phyloP scores from a whole-genome alignment of 306 rosid genomes.

The Cucumis melo region DNA sequence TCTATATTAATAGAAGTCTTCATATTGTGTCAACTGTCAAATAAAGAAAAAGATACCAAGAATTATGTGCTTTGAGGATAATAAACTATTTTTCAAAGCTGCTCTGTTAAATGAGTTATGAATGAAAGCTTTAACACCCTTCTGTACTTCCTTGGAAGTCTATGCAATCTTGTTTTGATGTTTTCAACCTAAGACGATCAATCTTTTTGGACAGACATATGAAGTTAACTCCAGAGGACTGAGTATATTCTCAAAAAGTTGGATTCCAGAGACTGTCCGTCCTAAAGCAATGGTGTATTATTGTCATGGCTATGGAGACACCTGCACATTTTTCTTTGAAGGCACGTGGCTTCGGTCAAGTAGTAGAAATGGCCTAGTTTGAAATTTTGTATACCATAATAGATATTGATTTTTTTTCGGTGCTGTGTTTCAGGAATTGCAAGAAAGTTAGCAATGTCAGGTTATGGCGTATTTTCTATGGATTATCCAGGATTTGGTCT shows the following conservation, averaged over 20 bases:
- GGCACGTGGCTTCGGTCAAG: constrained; percentile 34
- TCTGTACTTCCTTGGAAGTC: not conserved
- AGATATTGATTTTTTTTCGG: not conserved
- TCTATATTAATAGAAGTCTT: not conserved
- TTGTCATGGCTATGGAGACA: constrained; percentile 94
- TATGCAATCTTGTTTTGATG: not conserved
- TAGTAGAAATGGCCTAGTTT: not conserved
- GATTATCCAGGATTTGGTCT: constrained; percentile 97
- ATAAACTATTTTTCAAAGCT: not conserved
- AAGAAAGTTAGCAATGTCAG: constrained; percentile 54
- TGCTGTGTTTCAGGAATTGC: constrained; percentile 52
- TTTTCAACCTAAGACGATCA: constrained; percentile 7
- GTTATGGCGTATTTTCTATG: constrained; percentile 85
- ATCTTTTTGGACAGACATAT: constrained; percentile 40
- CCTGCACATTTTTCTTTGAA: constrained; percentile 92
- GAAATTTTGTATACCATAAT: not conserved
- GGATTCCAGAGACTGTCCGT: constrained; percentile 52
- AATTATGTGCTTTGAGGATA: not conserved
- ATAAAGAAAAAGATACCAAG: not conserved
- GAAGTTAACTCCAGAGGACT: constrained; percentile 59
- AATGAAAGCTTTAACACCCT: too few species aligned
- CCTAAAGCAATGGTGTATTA: constrained; percentile 66
- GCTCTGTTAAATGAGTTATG: not conserved
- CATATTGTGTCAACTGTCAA: not conserved
- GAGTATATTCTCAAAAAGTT: constrained; percentile 66